Evolutionary conservation across 2,329 filamentous ascomycete species (phyloP).

Genomic region (Myriosclerotinia duriaeana): DNA sequence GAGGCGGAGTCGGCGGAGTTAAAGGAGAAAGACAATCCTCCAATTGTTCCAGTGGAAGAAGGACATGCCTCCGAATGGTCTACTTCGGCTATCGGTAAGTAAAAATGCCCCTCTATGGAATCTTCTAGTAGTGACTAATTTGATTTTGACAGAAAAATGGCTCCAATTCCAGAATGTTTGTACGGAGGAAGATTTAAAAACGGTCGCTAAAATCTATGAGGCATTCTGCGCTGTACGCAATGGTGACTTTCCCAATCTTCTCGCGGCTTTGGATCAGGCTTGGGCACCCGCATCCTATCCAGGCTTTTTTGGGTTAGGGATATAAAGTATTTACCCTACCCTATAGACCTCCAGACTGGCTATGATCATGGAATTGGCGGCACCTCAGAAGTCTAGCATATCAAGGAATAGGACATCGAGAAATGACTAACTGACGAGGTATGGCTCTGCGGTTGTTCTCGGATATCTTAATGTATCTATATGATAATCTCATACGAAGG

Average conservation of each 20-base stretch:
- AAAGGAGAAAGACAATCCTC: neutral
- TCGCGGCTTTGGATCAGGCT: no score
- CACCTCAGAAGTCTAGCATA: neutral
- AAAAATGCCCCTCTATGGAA: neutral
- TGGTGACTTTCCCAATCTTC: neutral
- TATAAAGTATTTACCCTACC: no score
- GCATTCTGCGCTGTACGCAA: neutral
- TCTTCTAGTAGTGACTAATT: neutral
- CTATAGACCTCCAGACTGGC: no score
- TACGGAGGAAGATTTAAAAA: neutral
- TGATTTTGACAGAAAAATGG: neutral
- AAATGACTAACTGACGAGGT: neutral
- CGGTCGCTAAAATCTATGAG: neutral
- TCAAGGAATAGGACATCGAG: neutral
- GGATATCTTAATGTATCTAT: neutral
- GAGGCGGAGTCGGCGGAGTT: neutral
- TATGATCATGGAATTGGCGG: neutral
- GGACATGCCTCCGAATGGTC: no score
- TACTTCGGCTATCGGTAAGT: neutral
- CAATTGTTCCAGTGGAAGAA: neutral
- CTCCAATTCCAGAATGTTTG: no score
- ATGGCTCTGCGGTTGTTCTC: neutral
- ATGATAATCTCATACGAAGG: neutral
- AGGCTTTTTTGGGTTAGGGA: no score
- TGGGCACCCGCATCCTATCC: no score